A percentile compares a stretch with the other conserved stretches of the same genome.
Evolutionary conservation across 2,329 filamentous ascomycete species (phyloP).

Genomic region (Endoconidiophora laricicola): DNA sequence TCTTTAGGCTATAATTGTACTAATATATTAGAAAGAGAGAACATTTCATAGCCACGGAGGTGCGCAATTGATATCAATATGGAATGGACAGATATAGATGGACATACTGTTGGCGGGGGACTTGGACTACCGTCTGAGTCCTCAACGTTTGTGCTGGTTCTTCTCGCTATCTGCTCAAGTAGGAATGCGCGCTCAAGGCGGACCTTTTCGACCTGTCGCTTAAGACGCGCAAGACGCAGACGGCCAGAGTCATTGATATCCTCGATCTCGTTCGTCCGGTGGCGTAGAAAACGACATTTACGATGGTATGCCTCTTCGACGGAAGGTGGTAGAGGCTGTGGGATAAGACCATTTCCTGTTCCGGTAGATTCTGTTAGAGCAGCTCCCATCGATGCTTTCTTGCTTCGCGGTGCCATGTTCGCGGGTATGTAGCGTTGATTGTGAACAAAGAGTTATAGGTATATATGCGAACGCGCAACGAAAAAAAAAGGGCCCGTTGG

Average conservation of each 20-base stretch:
- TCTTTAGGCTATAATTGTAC: constrained; percentile 47
- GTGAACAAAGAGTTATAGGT: neutral
- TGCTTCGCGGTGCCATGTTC: constrained; percentile 12
- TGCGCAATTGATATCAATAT: too few relatives aligned
- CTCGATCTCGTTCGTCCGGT: constrained; percentile 81
- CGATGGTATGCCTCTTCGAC: constrained; percentile 91
- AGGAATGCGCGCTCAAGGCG: constrained; percentile 68
- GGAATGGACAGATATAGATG: neutral
- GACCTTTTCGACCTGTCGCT: constrained; percentile 79
- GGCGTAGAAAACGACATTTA: constrained; percentile 90
- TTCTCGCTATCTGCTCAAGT: constrained; percentile 54
- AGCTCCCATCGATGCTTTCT: constrained; percentile 3
- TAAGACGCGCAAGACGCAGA: constrained; percentile 60
- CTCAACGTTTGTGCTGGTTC: constrained; percentile 58
- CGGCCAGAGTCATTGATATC: constrained; percentile 75
- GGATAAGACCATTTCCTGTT: constrained; percentile 27
- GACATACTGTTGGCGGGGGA: constrained; percentile 58
- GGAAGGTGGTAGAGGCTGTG: constrained; percentile 58
- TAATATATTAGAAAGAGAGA: neutral
- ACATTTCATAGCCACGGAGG: too few relatives aligned
- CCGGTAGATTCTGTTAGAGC: constrained; percentile 6
- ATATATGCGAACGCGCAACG: too few relatives aligned
- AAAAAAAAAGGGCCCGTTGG: too few relatives aligned
- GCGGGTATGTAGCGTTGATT: neutral
- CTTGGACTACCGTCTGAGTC: constrained; percentile 67